These are phyloP conservation scores for Erodium texanum DNA, from an alignment of 441 rosid genomes.

Conservation along the genomic window DNA sequence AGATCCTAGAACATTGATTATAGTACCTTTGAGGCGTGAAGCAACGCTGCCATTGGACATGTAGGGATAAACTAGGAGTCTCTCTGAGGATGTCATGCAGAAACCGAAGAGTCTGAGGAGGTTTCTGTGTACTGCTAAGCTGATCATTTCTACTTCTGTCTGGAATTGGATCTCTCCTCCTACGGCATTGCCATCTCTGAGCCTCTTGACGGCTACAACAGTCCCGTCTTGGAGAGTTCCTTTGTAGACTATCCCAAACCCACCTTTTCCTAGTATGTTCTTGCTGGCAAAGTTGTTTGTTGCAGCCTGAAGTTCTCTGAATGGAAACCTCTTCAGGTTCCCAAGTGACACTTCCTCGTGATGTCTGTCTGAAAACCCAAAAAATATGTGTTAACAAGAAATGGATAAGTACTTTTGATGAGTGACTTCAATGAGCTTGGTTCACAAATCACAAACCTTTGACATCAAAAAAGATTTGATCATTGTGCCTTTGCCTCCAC, in stretches of 20 bases:
- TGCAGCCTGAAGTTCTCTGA: constrained; percentile 71
- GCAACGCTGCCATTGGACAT: constrained; percentile 98
- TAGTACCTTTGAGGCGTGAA: constrained; percentile 73
- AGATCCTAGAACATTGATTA: background rate
- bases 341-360: constrained; percentile 76
- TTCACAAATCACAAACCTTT: constrained; percentile 52
- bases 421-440: too few relatives aligned
- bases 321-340: constrained; percentile 71
- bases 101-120: constrained; percentile 80
- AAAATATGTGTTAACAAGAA: background rate
- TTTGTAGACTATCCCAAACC: constrained; percentile 86
- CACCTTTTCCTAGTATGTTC: constrained; percentile 82
- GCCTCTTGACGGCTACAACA: constrained; percentile 80
- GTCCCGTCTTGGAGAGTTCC: constrained; percentile 70
- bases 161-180: constrained; percentile 94
- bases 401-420: too few relatives aligned
- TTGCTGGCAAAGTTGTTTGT: constrained; percentile 74
- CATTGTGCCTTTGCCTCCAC: constrained; percentile 73
- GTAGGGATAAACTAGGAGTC: constrained; percentile 82
- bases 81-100: constrained; percentile 68
- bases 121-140: constrained; percentile 90
- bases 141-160: constrained; percentile 95
- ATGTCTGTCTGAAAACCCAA: constrained; percentile 35
- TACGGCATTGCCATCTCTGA: constrained; percentile 68
- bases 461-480: constrained; percentile 66